These are phyloP conservation scores for Acorus calamus DNA, from an alignment of 106 monocot genomes.

Conservation along the genomic window DNA sequence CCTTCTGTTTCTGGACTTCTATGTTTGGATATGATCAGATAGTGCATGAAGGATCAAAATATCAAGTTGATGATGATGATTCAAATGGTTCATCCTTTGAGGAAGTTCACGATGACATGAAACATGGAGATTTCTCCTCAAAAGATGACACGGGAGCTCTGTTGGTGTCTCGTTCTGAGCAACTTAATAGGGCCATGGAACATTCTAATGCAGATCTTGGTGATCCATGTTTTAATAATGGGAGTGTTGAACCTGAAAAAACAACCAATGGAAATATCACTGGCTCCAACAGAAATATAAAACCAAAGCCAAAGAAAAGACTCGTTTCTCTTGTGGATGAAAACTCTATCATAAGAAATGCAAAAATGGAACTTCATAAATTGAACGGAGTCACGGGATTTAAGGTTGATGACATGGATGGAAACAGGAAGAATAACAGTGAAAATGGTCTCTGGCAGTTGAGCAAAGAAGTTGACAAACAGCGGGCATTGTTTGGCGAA, in stretches of 20 bases:
- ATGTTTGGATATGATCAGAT: constrained; percentile 26
- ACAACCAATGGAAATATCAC: constrained; percentile 4
- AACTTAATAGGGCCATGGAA: not conserved
- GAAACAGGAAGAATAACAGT: constrained; percentile 8
- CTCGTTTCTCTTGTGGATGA: constrained; percentile 23
- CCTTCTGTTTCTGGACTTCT: constrained; percentile 30
- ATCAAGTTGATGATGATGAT: constrained; percentile 3
- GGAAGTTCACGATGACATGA: constrained; percentile 8
- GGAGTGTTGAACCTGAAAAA: not conserved
- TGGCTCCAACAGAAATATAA: constrained; percentile 17
- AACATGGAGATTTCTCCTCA: constrained; percentile 1
- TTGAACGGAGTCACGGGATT: constrained; percentile 21
- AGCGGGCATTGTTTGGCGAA: not conserved
- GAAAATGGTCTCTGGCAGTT: constrained; percentile 1
- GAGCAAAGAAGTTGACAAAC: not conserved
- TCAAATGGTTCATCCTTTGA: constrained; percentile 1
- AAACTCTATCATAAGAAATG: constrained; percentile 7
- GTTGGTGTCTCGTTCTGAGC: constrained; percentile 1
- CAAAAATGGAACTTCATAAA: constrained; percentile 7
- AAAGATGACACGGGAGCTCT: not conserved
- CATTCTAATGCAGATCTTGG: constrained; percentile 3
- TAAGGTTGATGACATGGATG: constrained; percentile 7
- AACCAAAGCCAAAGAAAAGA: constrained; percentile 33
- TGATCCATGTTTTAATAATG: constrained; percentile 8
- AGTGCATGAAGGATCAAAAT: constrained; percentile 9